Conservation (phyloP, 192 early-diverging fungal genomes). For the Coemansia sp. region DNA sequence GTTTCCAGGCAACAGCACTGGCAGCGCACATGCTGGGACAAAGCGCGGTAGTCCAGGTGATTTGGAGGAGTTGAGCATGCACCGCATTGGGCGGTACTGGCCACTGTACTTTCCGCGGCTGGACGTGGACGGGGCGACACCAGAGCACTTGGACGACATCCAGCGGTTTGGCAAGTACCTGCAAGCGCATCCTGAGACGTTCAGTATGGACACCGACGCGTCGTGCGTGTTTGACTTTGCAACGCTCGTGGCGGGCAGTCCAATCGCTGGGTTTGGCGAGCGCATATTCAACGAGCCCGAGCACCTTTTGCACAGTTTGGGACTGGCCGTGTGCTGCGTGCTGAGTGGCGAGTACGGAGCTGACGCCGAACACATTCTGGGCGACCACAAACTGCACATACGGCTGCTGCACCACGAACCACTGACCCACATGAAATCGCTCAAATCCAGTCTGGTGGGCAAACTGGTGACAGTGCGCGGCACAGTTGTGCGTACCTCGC, state of each 20-base stretch:
- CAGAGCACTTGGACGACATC: slow-evolving; percentile 30
- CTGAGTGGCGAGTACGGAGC: slow-evolving; percentile 48
- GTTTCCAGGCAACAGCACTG: background rate
- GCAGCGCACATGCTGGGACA: slow-evolving; percentile 6
- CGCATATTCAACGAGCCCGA: slow-evolving; percentile 42
- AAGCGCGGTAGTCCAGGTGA: slow-evolving; percentile 19
- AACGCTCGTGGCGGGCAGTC: slow-evolving; percentile 19
- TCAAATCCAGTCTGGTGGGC: slow-evolving; percentile 75
- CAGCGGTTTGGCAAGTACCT: slow-evolving; percentile 32
- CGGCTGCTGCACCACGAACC: slow-evolving; percentile 56
- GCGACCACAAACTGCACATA: slow-evolving; percentile 48
- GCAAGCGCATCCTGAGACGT: slow-evolving; percentile 31
- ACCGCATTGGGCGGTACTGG: slow-evolving; percentile 45
- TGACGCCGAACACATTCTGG: slow-evolving; percentile 39
- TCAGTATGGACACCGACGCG: slow-evolving; percentile 42
- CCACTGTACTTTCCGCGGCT: slow-evolving; percentile 47
- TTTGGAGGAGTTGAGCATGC: slow-evolving; percentile 15
- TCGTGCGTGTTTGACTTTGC: slow-evolving; percentile 46
- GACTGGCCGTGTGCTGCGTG: slow-evolving; percentile 47
- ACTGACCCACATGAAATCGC: slow-evolving; percentile 64
- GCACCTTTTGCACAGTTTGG: slow-evolving; percentile 37
- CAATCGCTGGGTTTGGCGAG: slow-evolving; percentile 34
- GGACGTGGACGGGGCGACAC: slow-evolving; percentile 15
- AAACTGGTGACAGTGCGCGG: slow-evolving; percentile 71
- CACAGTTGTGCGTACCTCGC: slow-evolving; percentile 75